Base-by-base conservation (phyloP, 2,329 filamentous ascomycete genomes). In the Metarhizium sp. region DNA sequence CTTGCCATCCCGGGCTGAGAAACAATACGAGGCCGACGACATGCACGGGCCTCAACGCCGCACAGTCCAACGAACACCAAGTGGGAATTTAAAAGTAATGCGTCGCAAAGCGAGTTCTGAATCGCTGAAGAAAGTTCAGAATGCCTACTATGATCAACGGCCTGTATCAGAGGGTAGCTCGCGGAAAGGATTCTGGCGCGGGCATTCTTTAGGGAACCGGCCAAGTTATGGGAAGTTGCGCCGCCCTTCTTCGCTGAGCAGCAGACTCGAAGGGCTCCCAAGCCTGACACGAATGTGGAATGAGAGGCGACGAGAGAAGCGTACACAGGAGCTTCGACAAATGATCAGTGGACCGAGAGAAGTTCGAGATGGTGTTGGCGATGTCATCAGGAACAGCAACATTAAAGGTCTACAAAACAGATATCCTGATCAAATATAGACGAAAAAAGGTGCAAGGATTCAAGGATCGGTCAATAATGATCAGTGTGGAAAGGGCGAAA, bases 301-400 rank as follows among this genome's bases (percentile, higher is more conserved):
- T 62, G 83, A 86, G 62, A 75, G 75, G 59, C 73, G 79, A 52
- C 75, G 81, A 29, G 79, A 83, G 68, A 83, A 80, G 68, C 72
- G 83, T 52, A 78, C 76, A 25, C 74, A 79, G 57, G 80, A 81
- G 62, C 71, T 86, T 53, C 74, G 82, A 7, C 71, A 77, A 59
- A 84, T 76, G 66, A 86, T 86, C 48, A 84, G 81, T 57, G 76
- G 74, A 5, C 83, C 83, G 0, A 75, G 70, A 29, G 78, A 82
- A 62, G 79, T 84, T 20, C 71, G 80, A 30, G 80, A 84, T 59
- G 79, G 80, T 3, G 78, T 84, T 2, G 78, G 75, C 14, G 80
- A 84, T 34, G 75, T 84, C 50, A 77, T 83, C 49, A 71, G 77
- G 51, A 70, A 73, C 40, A 74, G 69, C 45, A 61, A 61, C 13